Base-by-base conservation (phyloP, 306 rosid species). In the Oemleria cerasiformis region DNA sequence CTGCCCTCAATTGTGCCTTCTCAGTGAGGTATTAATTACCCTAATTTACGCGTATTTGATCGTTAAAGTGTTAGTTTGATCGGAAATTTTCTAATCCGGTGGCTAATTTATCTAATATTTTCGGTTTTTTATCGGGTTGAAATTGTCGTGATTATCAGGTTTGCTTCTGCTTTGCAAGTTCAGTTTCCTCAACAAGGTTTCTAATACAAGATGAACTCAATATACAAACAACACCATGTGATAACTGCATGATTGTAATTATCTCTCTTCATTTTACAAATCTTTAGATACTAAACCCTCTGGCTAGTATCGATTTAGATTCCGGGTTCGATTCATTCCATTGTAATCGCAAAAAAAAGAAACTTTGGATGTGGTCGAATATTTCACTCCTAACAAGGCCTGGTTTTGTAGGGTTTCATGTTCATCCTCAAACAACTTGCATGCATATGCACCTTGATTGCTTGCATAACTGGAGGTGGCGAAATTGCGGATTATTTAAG, bases 191-290 rank as follows among this genome's bases (percentile, higher is more conserved):
- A 45, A 90, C 94, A 23, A 94, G 87, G 77, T 88, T 86, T 79
- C 56, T 90, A 69, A 70, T 90, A 77, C 94, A 90, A 88, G 97
- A 90, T 71, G 90, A 90, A 77, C 83, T 90, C 78, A 88, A 88
- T 78, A 86, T 88, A 63, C 90, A 88, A 77, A 86, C 94, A 21
- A 86, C 92, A 0, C 81, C 84, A 30, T 90, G 96, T 60, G 94
- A 90, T 65, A 82, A 80, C 39, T 84, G 86, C 92, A 79, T 88
- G 47, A 88, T 81, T 76, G 90, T 86, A 78, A 48, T 51, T 58
- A 30, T 39, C 79, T 70, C 78, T 77, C 36, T 64, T 30, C 36
- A 30, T 30, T n/a, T 20, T 60, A 53, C 25, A 62, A 41, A n/a
- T 39, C 47, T n/a, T 62, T 4, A 45, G 50, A 4, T 45, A 12